Conservation (phyloP, 768 basidiomycete genomes). For the Hygrocybe coccinea region DNA sequence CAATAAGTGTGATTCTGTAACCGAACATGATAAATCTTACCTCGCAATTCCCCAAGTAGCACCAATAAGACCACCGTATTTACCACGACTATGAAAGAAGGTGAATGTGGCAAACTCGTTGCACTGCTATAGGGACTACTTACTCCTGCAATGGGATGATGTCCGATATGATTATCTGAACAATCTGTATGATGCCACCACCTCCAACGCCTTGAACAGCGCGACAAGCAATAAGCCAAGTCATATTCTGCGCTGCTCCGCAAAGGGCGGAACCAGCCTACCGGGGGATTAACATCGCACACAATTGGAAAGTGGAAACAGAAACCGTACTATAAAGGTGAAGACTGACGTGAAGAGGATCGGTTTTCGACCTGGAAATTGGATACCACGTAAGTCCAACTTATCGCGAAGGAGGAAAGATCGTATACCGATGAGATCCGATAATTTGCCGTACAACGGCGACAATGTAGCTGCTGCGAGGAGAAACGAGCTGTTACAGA, state of each 20-base stretch:
- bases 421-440: slow-evolving; percentile 42
- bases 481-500: slow-evolving; percentile 58
- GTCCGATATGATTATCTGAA: slow-evolving; percentile 75
- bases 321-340: slow-evolving; percentile 56
- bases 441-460: slow-evolving; percentile 75
- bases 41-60: slow-evolving; percentile 76
- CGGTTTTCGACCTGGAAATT: slow-evolving; percentile 54
- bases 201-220: slow-evolving; percentile 84
- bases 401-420: neutral
- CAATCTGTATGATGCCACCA: slow-evolving; percentile 72
- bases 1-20: neutral
- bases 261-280: slow-evolving; percentile 77
- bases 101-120: neutral
- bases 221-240: slow-evolving; percentile 70
- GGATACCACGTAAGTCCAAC: neutral
- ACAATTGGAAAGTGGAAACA: neutral
- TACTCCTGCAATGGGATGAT: slow-evolving; percentile 78
- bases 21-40: slow-evolving; percentile 7
- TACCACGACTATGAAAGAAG: slow-evolving; percentile 53
- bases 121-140: slow-evolving; percentile 17
- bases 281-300: slow-evolving; percentile 1
- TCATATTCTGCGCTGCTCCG: slow-evolving; percentile 74
- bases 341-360: slow-evolving; percentile 61
- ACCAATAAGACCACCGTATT: slow-evolving; percentile 69
- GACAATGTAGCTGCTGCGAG: slow-evolving; percentile 62